phyloP scores from a whole-genome alignment of 352 stramenopile genomes.

The Hyaloperonospora arabidopsidis region DNA sequence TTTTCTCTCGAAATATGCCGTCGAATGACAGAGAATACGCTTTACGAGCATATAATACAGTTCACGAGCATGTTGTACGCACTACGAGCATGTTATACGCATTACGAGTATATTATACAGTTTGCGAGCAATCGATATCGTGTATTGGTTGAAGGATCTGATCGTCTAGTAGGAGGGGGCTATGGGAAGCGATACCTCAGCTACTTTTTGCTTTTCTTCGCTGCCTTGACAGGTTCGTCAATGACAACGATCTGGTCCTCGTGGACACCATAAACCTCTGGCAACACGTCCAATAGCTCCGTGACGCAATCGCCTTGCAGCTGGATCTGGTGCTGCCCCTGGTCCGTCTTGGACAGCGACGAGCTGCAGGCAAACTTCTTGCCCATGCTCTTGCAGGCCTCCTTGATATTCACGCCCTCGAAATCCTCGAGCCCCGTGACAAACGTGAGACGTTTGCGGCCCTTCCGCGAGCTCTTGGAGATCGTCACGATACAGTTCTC shows the following conservation, averaged over 20 bases:
- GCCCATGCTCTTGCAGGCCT: constrained; percentile 67
- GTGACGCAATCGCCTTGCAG: constrained; percentile 71
- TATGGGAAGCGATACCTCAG: constrained; percentile 1
- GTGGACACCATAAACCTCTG: constrained; percentile 67
- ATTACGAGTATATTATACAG: background rate
- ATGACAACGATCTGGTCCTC: constrained; percentile 67
- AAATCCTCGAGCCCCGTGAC: constrained; percentile 79
- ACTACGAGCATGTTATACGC: no score
- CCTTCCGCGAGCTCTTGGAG: constrained; percentile 69
- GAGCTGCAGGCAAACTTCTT: constrained; percentile 80
- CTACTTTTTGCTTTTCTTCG: constrained; percentile 40
- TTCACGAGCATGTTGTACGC: background rate
- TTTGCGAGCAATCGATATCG: constrained; percentile 5
- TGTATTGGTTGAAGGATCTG: no score
- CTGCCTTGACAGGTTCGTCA: constrained; percentile 56
- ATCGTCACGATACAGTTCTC: constrained; percentile 62
- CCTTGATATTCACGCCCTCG: constrained; percentile 77
- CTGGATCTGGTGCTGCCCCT: constrained; percentile 75
- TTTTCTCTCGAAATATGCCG: background rate
- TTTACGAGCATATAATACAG: background rate
- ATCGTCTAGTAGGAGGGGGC: no score
- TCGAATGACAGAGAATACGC: no score
- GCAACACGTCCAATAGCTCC: constrained; percentile 66
- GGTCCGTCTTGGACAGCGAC: constrained; percentile 68
- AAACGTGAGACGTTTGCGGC: constrained; percentile 73